These are phyloP conservation scores for Berberis vulgaris DNA, from an alignment of 164 flowering plant species.

Conservation along the genomic window DNA sequence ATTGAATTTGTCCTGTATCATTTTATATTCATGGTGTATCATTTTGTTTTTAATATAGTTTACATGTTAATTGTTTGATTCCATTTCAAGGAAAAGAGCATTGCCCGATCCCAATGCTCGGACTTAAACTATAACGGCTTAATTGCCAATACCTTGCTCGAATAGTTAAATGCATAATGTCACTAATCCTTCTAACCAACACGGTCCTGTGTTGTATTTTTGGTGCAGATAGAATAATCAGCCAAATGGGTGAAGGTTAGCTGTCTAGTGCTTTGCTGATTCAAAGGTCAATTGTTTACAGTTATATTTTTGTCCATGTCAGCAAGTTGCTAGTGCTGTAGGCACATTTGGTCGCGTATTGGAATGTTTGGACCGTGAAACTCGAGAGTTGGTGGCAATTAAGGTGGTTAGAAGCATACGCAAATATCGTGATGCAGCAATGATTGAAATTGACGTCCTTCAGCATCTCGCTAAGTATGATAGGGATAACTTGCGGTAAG, in stretches of 20 bases:
- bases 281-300: constrained; percentile 36
- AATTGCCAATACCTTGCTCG: too few relatives aligned
- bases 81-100: too few relatives aligned
- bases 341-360: constrained; percentile 97
- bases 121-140: too few relatives aligned
- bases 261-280: constrained; percentile 37
- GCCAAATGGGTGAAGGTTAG: constrained; percentile 99
- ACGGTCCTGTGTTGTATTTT: background rate
- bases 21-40: too few relatives aligned
- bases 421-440: constrained; percentile 89
- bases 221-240: constrained; percentile 69
- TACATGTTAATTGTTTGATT: too few relatives aligned
- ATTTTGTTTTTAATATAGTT: too few relatives aligned
- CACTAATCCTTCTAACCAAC: background rate
- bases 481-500: constrained; percentile 43
- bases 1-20: too few relatives aligned
- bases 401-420: constrained; percentile 70
- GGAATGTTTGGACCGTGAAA: constrained; percentile 92
- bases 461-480: constrained; percentile 54
- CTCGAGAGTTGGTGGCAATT: constrained; percentile 58
- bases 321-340: constrained; percentile 65
- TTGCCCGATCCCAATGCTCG: too few relatives aligned
- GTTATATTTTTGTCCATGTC: constrained; percentile 35
- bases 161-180: background rate
- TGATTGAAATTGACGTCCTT: constrained; percentile 77